A percentile compares a stretch with the other conserved stretches of the same genome.
phyloP scores from a whole-genome alignment of 306 rosid species.

The Corylus heterophylla region DNA sequence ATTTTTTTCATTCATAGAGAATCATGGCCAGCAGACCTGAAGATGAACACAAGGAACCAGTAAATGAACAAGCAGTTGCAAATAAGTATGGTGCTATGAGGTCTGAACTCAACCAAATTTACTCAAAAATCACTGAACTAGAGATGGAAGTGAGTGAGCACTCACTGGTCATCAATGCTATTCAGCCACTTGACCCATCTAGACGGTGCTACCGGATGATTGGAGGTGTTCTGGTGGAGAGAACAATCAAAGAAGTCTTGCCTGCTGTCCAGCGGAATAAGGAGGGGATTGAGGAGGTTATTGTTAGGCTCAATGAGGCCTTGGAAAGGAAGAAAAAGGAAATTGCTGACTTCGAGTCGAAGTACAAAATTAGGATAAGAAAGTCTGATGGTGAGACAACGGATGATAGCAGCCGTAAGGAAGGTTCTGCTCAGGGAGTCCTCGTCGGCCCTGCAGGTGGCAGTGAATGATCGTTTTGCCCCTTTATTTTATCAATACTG shows the following conservation, averaged over 20 bases:
- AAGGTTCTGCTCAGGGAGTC: constrained; percentile 94
- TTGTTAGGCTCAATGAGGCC: constrained; percentile 74
- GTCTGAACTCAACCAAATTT: constrained; percentile 88
- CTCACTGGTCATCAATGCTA: constrained; percentile 76
- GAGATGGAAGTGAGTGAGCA: constrained; percentile 97
- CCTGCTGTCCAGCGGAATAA: constrained; percentile 94
- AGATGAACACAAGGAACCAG: constrained; percentile 63
- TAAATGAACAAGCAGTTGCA: constrained; percentile 86
- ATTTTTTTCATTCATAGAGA: constrained; percentile 29
- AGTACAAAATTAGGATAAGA: constrained; percentile 84
- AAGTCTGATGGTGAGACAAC: constrained; percentile 64
- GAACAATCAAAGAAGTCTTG: constrained; percentile 90
- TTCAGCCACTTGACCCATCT: constrained; percentile 86
- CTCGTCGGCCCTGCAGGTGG: constrained; percentile 89
- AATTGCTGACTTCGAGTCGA: constrained; percentile 77
- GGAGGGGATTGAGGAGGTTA: constrained; percentile 90
- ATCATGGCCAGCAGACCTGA: constrained; percentile 67
- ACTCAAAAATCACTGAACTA: constrained; percentile 91
- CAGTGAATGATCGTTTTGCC: constrained; percentile 39
- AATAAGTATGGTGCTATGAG: constrained; percentile 81
- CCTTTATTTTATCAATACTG: constrained; percentile 1
- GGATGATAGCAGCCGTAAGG: constrained; percentile 74
- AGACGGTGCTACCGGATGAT: constrained; percentile 95
- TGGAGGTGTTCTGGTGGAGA: constrained; percentile 96
- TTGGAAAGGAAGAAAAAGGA: constrained; percentile 93